These are phyloP conservation scores for Arthromyces matolae DNA, from an alignment of 768 basidiomycete species.

Conservation along the genomic window DNA sequence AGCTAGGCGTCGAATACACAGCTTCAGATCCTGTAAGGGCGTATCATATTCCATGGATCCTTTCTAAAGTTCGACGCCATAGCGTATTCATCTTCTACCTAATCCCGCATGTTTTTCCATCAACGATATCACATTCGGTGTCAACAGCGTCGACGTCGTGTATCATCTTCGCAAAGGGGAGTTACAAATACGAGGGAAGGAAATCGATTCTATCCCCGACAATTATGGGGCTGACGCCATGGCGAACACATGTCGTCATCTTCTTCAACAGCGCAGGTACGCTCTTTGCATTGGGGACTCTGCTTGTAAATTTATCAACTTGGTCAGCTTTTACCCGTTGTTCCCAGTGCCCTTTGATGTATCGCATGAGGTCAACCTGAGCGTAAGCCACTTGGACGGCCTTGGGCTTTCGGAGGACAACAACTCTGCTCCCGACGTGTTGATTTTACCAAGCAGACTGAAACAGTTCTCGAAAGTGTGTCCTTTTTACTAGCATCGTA, in stretches of 20 bases:
- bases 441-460: slow-evolving; percentile 83
- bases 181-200: slow-evolving; percentile 62
- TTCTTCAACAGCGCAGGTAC: slow-evolving; percentile 86
- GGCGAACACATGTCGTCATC: slow-evolving; percentile 71
- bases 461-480: slow-evolving; percentile 87
- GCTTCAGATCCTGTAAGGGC: slow-evolving; percentile 49
- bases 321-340: slow-evolving; percentile 86
- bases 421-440: slow-evolving; percentile 69
- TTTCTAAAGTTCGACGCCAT: neutral
- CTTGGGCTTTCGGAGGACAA: slow-evolving; percentile 35
- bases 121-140: slow-evolving; percentile 77
- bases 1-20: slow-evolving; percentile 42
- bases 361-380: slow-evolving; percentile 81
- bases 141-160: slow-evolving; percentile 81
- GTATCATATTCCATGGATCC: neutral
- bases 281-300: neutral
- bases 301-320: neutral
- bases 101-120: slow-evolving; percentile 87
- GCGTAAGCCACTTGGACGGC: slow-evolving; percentile 69
- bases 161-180: slow-evolving; percentile 90
- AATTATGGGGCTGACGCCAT: slow-evolving; percentile 65
- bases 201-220: slow-evolving; percentile 49
- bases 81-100: slow-evolving; percentile 79
- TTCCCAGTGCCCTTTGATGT: slow-evolving; percentile 82
- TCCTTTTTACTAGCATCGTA: neutral